A percentile compares a stretch with the other conserved stretches of the same genome.
Conservation (phyloP, 192 early-diverging fungal genomes). For the Obelidium mucronatum region DNA sequence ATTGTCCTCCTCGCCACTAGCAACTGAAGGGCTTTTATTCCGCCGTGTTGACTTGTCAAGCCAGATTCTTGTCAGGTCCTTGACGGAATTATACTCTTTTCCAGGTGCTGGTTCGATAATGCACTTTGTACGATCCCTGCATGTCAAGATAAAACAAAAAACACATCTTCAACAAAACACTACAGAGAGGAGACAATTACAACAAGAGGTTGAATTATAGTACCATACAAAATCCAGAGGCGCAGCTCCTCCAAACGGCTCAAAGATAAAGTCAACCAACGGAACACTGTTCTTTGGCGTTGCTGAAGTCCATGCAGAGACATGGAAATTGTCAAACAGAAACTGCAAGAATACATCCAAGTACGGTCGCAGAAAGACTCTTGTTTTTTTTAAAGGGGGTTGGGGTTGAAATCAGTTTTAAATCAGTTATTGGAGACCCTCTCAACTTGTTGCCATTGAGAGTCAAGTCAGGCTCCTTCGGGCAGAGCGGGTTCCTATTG, state of each 20-base stretch:
- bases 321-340: conserved; percentile 42
- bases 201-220: not conserved
- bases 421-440: not conserved
- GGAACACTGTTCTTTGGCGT: conserved; percentile 43
- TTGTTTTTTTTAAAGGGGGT: not conserved
- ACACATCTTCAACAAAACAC: not conserved
- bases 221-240: conserved; percentile 40
- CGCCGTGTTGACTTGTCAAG: conserved; percentile 10
- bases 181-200: no score
- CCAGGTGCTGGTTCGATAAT: conserved; percentile 14
- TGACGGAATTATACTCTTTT: conserved; percentile 26
- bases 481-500: conserved; percentile 39
- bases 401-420: not conserved
- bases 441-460: conserved; percentile 36
- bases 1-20: conserved; percentile 31
- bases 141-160: not conserved
- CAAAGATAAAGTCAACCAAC: conserved; percentile 43
- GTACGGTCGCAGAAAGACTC: conserved; percentile 48
- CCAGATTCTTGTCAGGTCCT: conserved; percentile 52
- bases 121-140: conserved; percentile 43
- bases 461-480: conserved; percentile 35
- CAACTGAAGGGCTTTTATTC: conserved; percentile 17
- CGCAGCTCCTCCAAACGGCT: conserved; percentile 27
- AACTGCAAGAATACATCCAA: conserved; percentile 47
- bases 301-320: conserved; percentile 56